Conservation (phyloP, 768 basidiomycete species). For the Termitomyces sp. region DNA sequence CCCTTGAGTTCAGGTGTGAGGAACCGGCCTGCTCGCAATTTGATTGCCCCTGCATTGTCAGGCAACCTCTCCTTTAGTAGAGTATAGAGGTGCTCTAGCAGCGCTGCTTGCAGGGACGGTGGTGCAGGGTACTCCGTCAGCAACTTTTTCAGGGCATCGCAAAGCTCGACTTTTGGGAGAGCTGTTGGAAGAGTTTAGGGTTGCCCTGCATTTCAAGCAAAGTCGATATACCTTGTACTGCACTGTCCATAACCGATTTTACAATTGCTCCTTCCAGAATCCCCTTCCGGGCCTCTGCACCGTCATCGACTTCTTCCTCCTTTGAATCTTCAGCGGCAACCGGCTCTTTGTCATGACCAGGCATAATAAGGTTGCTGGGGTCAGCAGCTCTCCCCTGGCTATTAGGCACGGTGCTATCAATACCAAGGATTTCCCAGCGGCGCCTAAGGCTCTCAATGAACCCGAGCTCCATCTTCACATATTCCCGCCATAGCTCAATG, state of each 20-base stretch:
- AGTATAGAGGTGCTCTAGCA: conserved; percentile 35
- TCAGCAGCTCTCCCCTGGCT: conserved; percentile 15
- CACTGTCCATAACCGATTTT: conserved; percentile 68
- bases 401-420: conserved; percentile 29
- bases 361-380: conserved; percentile 18
- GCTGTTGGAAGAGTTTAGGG: conserved; percentile 20
- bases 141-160: conserved; percentile 30
- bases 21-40: conserved; percentile 27
- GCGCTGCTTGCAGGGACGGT: conserved; percentile 24
- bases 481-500: conserved; percentile 81
- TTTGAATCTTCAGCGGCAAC: conserved; percentile 16
- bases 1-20: conserved; percentile 24
- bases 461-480: conserved; percentile 84
- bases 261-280: conserved; percentile 81
- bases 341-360: conserved; percentile 13
- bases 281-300: conserved; percentile 52
- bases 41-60: conserved; percentile 29
- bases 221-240: conserved; percentile 53
- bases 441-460: conserved; percentile 77
- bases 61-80: conserved; percentile 26
- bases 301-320: conserved; percentile 36
- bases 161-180: conserved; percentile 35
- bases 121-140: conserved; percentile 32
- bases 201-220: neutral
- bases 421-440: conserved; percentile 78